Percentiles rank a stretch among this genome's conserved stretches.
Evolutionary conservation across 2,329 filamentous ascomycete species (phyloP).

Genomic region (Colletotrichum sp.): DNA sequence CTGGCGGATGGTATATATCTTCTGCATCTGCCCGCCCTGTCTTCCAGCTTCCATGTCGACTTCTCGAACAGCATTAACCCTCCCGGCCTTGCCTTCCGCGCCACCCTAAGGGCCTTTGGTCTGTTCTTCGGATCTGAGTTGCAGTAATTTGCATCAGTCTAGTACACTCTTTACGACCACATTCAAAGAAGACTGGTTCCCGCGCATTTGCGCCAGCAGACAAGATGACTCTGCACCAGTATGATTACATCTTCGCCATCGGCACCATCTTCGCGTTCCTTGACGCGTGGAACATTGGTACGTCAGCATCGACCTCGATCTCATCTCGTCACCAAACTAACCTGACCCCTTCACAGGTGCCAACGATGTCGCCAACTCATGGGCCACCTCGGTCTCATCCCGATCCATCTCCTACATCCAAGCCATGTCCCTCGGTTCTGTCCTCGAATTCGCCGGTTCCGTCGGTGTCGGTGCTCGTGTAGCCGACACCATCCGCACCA

Average conservation of each 20-base stretch:
- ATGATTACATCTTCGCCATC: constrained; percentile 67
- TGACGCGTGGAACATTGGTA: constrained; percentile 70
- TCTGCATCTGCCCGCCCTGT: background rate
- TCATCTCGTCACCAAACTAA: background rate
- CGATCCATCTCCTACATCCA: constrained; percentile 58
- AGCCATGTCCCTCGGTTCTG: constrained; percentile 47
- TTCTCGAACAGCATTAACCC: constrained; percentile 8
- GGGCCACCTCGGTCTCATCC: constrained; percentile 66
- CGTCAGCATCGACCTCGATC: background rate
- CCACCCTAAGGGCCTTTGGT: constrained; percentile 1
- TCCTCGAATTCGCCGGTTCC: constrained; percentile 55
- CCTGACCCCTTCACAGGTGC: constrained; percentile 11
- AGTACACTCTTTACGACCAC: background rate
- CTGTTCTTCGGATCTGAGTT: background rate
- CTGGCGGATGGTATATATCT: constrained; percentile 11
- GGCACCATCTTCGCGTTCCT: constrained; percentile 70
- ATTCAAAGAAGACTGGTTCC: background rate
- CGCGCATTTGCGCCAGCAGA: background rate
- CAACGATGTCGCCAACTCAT: constrained; percentile 67
- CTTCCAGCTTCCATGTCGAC: background rate
- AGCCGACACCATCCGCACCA: constrained; percentile 51
- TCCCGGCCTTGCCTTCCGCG: constrained; percentile 4
- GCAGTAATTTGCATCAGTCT: background rate
- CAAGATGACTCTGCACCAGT: constrained; percentile 49
- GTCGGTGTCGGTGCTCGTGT: constrained; percentile 51